phyloP scores from a whole-genome alignment of 331 rosid species.

The Cydonia oblonga region DNA sequence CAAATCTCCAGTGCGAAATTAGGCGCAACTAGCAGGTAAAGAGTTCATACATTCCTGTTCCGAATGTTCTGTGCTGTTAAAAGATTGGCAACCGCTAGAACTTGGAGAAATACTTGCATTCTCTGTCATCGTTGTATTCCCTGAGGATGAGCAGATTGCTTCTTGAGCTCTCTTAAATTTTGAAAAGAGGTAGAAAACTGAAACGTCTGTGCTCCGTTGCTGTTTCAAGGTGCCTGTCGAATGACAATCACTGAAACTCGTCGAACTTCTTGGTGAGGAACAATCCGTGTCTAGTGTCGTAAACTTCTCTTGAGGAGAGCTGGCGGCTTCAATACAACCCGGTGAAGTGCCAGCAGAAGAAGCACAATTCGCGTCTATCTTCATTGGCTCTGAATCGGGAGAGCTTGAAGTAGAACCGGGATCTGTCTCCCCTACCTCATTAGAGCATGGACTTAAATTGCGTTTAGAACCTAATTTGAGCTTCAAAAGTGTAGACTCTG shows the following conservation, averaged over 20 bases:
- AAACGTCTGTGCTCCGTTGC: constrained; percentile 8
- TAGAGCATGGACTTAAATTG: constrained; percentile 13
- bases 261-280: constrained; percentile 7
- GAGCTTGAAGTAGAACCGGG: constrained; percentile 22
- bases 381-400: constrained; percentile 19
- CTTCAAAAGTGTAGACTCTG: constrained; percentile 78
- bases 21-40: constrained; percentile 1
- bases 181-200: constrained; percentile 47
- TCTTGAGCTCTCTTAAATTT: constrained; percentile 25
- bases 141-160: constrained; percentile 1
- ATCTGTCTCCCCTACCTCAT: constrained; percentile 11
- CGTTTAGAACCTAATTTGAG: constrained; percentile 63
- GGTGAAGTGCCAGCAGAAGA: constrained; percentile 9
- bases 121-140: constrained; percentile 11
- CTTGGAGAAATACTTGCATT: constrained; percentile 19
- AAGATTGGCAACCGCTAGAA: constrained; percentile 18
- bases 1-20: neutral
- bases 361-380: constrained; percentile 8
- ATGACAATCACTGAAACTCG: constrained; percentile 1
- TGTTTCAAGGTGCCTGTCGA: constrained; percentile 7
- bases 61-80: neutral
- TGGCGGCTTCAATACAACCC: constrained; percentile 5
- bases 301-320: constrained; percentile 2
- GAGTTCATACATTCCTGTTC: constrained; percentile 20
- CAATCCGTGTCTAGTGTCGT: constrained; percentile 32